Evolutionary conservation across 495 filamentous ascomycete species (phyloP).

Genomic region (Copromyces sp.): DNA sequence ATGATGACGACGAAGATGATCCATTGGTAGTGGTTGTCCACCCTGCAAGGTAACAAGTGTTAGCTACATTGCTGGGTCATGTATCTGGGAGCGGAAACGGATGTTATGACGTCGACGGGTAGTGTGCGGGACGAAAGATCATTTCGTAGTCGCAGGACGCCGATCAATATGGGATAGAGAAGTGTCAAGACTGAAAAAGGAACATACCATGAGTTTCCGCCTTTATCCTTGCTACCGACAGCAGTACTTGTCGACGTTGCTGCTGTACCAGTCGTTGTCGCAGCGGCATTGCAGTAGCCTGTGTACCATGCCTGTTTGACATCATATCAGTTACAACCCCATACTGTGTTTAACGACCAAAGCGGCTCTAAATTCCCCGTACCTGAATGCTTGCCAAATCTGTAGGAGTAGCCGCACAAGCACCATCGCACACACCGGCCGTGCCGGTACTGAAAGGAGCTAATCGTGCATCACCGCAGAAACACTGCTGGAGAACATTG

Average conservation of each 20-base stretch:
- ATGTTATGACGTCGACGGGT: not conserved
- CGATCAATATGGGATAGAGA: not conserved
- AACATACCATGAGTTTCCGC: constrained; percentile 19
- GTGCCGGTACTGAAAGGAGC: constrained; percentile 31
- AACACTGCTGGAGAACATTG: constrained; percentile 31
- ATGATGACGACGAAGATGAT: constrained; percentile 47
- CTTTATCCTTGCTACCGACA: constrained; percentile 6
- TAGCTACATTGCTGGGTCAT: not conserved
- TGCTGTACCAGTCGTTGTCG: constrained; percentile 14
- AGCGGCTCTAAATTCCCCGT: not conserved
- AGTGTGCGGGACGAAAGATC: not conserved
- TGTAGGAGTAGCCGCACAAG: constrained; percentile 21
- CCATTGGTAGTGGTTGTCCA: constrained; percentile 43
- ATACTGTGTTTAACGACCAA: not conserved
- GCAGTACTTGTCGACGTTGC: constrained; percentile 13
- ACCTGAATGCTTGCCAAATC: constrained; percentile 32
- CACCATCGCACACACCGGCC: constrained; percentile 30
- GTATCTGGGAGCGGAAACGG: not conserved
- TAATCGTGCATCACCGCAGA: constrained; percentile 35
- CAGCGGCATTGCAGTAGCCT: constrained; percentile 26
- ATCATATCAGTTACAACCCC: not conserved
- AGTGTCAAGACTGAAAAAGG: not conserved
- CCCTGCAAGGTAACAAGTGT: constrained; percentile 21
- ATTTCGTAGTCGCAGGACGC: not conserved
- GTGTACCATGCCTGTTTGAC: constrained; percentile 33